Base-by-base conservation (phyloP, 108 stramenopile species). In the Stephanodiscus minutulus region DNA sequence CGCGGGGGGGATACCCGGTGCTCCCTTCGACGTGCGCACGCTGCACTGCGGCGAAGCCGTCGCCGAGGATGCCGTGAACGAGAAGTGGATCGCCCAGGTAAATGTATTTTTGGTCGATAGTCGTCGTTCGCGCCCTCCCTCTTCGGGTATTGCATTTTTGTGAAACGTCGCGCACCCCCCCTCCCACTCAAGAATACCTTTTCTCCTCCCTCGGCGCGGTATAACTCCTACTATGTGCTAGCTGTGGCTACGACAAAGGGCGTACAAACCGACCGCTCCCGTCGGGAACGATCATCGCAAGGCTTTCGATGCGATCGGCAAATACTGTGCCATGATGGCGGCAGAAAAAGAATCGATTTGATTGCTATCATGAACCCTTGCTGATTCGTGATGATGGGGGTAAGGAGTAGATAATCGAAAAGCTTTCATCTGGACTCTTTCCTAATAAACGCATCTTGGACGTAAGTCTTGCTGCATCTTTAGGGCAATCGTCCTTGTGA, bases 41-140 rank as follows among this genome's bases (percentile, higher is more conserved):
- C 64, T 94, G 63, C 92, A 94, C 72, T 86, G 87, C 44, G 92
- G 91, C 11, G 87, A 92, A 60, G 85, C 84, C 41, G 86, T 92
- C 17, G 56, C 83, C 5, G 78, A 77, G 17, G 72, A 74, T 27
- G 56, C 85, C 6, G 48, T 54, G 54, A 22, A 69, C 13, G 92
- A 93, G 59, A 91, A 91, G 50, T 91, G 89, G 89, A 93, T 93
- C 79, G 81, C 89, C 3, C 92, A 44, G 43, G 43, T 44, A 44
- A 44, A 15, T 13, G 0, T 0, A 44, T 15, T 15, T 0, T 0
- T 15, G 43, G 2, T 15, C 11, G 13, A 15, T 44, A 9, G 3
- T 36, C 15, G 12, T 11, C 43, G 13, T 44, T 17, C 43, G 8
- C 43, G 13, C 12, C 43, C 43, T 3, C 13, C 43, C 15, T 44